These are phyloP conservation scores for Aspergillus melleus DNA, from an alignment of 2,329 filamentous ascomycete genomes.

Conservation along the genomic window DNA sequence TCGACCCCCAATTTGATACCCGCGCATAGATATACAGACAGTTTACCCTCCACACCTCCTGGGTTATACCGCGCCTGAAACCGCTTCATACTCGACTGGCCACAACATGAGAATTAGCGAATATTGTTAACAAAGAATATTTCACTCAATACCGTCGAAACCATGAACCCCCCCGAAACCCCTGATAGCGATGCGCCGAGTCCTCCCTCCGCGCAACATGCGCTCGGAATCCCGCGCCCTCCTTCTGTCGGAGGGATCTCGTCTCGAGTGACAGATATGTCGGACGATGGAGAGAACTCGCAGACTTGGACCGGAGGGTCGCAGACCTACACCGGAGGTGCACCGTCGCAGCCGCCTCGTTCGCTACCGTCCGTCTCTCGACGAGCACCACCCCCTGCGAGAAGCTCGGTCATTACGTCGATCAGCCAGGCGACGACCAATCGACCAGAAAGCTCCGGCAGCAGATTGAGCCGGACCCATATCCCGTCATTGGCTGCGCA, in stretches of 20 bases:
- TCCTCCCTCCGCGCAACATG: constrained; percentile 40
- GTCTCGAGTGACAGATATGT: constrained; percentile 68
- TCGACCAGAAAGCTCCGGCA: constrained; percentile 58
- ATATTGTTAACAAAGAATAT: constrained; percentile 11
- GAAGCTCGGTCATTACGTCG: constrained; percentile 40
- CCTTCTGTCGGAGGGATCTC: constrained; percentile 56
- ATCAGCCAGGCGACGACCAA: constrained; percentile 47
- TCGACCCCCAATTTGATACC: neutral
- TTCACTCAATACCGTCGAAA: neutral
- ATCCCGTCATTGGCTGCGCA: constrained; percentile 85
- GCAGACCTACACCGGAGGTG: constrained; percentile 43
- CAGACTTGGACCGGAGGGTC: constrained; percentile 40
- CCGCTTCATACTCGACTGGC: constrained; percentile 8
- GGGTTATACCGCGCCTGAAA: neutral
- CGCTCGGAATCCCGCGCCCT: constrained; percentile 54
- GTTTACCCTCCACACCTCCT: neutral
- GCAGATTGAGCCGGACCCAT: constrained; percentile 76
- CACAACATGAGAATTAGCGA: constrained; percentile 25
- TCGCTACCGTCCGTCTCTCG: constrained; percentile 59
- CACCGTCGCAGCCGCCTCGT: constrained; percentile 56
- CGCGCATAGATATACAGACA: neutral
- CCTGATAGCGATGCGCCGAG: constrained; percentile 39
- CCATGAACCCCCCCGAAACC: neutral
- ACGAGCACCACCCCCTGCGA: constrained; percentile 48
- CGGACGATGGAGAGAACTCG: constrained; percentile 52